Conservation (phyloP, 192 early-diverging fungal species). For the Coemansia sp. region DNA sequence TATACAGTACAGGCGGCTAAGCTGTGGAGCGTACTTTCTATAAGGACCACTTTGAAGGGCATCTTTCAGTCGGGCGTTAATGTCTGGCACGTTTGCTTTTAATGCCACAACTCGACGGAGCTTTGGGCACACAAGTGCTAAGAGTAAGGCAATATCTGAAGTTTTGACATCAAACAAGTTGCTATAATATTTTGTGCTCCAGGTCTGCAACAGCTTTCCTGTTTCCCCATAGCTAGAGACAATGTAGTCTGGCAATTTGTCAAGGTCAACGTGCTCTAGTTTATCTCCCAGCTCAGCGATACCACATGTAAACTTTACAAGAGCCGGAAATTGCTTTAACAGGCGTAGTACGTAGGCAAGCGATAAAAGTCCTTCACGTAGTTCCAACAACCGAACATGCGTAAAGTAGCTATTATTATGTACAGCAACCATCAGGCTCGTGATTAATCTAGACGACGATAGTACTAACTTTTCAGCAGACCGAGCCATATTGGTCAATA, state of each 20-base stretch:
- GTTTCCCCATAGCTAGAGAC: neutral
- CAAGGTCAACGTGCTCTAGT: neutral
- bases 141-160: neutral
- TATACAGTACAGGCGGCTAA: neutral
- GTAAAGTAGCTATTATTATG: neutral
- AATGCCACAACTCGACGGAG: neutral
- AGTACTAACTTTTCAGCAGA: neutral
- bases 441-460: neutral
- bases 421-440: neutral
- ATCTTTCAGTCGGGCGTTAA: neutral
- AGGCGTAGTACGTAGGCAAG: neutral
- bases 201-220: neutral
- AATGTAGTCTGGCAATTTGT: neutral
- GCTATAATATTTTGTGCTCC: neutral
- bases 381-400: neutral
- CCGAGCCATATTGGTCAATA: neutral
- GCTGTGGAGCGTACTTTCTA: neutral
- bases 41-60: neutral
- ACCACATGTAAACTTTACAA: neutral
- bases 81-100: neutral
- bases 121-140: conserved; percentile 3
- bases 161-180: neutral
- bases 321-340: neutral
- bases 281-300: neutral
- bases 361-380: neutral